phyloP scores from a whole-genome alignment of 2,329 filamentous ascomycete genomes.

The Monosporascus sp. region DNA sequence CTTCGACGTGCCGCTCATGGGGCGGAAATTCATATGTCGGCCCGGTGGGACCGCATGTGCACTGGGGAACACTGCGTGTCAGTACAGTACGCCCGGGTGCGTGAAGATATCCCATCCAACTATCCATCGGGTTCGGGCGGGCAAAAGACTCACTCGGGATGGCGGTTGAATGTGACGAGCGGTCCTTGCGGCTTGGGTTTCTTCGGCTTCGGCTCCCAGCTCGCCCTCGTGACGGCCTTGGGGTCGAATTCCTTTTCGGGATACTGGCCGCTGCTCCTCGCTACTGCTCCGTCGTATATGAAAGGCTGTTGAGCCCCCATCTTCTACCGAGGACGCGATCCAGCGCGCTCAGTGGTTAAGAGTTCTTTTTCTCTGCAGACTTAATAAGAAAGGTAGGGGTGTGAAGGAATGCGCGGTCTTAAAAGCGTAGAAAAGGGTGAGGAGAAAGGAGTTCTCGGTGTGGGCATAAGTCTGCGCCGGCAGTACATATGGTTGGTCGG shows the following conservation, averaged over 20 bases:
- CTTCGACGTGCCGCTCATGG: constrained; percentile 68
- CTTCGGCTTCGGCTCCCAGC: constrained; percentile 58
- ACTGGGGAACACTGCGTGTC: constrained; percentile 27
- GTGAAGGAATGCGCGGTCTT: not conserved
- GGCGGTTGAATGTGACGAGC: constrained; percentile 74
- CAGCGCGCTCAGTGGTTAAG: constrained; percentile 8
- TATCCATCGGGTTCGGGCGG: too few species aligned
- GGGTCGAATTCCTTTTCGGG: constrained; percentile 53
- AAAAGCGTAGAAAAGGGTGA: not conserved
- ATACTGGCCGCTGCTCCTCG: constrained; percentile 17
- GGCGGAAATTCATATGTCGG: constrained; percentile 53
- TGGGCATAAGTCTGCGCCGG: not conserved
- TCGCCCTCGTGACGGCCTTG: constrained; percentile 77
- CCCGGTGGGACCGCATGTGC: constrained; percentile 60
- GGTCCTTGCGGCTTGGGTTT: constrained; percentile 68
- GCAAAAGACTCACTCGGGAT: constrained; percentile 66
- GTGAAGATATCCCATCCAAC: not conserved
- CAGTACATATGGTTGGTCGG: not conserved
- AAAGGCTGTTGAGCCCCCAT: constrained; percentile 25
- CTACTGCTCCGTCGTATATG: constrained; percentile 19
- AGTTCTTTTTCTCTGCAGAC: not conserved
- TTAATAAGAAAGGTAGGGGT: not conserved
- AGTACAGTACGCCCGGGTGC: not conserved
- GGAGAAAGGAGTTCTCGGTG: not conserved
- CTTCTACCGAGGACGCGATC: constrained; percentile 12